Base-by-base conservation (phyloP, 2,329 filamentous ascomycete species). In the Trichoderma lentiforme region DNA sequence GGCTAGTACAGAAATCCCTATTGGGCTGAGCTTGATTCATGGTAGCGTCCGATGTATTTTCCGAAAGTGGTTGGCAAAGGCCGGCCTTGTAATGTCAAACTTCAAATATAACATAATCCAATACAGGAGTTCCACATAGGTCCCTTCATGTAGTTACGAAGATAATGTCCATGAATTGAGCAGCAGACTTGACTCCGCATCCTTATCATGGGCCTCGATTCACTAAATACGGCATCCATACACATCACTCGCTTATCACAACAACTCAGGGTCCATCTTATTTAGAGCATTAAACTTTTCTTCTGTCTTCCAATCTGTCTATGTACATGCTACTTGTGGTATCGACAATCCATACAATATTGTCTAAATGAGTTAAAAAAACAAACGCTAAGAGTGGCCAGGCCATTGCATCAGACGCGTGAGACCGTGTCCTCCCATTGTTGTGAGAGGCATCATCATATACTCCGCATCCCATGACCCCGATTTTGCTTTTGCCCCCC, bases 261-360 rank as follows among this genome's bases (percentile, higher is more conserved):
- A 0, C 47, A 5, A 14, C 43, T 51, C 43, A 51, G 21, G 21
- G 47, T 3, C n/a, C 47, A 1, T 14, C 47, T 24, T 53, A 6
- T 36, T 66, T n/a, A 39, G 36, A 61, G 28, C 57, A 69, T 57
- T 34, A 24, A 68, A 61, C 26, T 51, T 60, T 69, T 34, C 47
- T 70, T 32, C 30, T 11, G 7, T 70, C 36, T 69, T 61, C 47
- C 21, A 53, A 43, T 30, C 24, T 67, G 26, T 67, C 21, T 51
- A 70, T 61, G 30, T 62, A 61, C 57, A 57, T 57, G 51, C 64
- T 57, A 57, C 3, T 36, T 53, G 26, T 67, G 67, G 57, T 70
- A 70, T 70, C 64, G 36, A 36, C 64, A 57, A 67, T 39, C 32
- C 64, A 67, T 28, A 28, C 15, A 14, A 67, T 28, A 39, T 67